Evolutionary conservation across 2,329 filamentous ascomycete species (phyloP).

Genomic region (Fusarium fujikuroi): DNA sequence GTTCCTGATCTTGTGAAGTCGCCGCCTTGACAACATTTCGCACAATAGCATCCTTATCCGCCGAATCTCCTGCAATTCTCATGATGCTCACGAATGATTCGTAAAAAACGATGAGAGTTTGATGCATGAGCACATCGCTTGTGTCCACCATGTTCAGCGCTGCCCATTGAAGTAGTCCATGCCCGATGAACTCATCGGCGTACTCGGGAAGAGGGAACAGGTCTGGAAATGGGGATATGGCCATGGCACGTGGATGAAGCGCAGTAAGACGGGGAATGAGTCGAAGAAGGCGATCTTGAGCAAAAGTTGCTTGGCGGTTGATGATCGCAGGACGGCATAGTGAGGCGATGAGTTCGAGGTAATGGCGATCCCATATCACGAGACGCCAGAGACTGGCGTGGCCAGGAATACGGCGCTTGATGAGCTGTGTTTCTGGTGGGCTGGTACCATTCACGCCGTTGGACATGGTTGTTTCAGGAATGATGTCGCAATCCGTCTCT

Average conservation of each 20-base stretch:
- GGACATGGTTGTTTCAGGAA: constrained; percentile 33
- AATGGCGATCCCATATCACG: constrained; percentile 58
- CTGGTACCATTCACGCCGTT: constrained; percentile 34
- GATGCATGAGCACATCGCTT: constrained; percentile 61
- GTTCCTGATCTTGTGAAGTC: constrained; percentile 50
- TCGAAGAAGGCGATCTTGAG: constrained; percentile 64
- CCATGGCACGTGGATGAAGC: constrained; percentile 57
- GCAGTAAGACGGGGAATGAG: constrained; percentile 61
- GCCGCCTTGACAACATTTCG: constrained; percentile 56
- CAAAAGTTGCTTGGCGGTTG: constrained; percentile 57
- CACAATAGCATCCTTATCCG: constrained; percentile 51
- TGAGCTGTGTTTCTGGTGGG: constrained; percentile 51
- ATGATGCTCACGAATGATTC: constrained; percentile 62
- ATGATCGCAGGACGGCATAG: constrained; percentile 47
- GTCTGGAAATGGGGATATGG: constrained; percentile 49
- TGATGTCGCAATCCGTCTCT: constrained; percentile 62
- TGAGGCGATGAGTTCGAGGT: constrained; percentile 58
- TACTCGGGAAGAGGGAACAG: constrained; percentile 12
- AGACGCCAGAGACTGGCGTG: constrained; percentile 65
- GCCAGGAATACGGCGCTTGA: constrained; percentile 55
- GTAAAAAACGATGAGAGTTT: constrained; percentile 64
- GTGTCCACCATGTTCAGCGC: constrained; percentile 63
- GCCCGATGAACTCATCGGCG: constrained; percentile 40
- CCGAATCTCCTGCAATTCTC: constrained; percentile 52
- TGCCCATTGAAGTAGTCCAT: constrained; percentile 62